Percentiles rank a stretch among this genome's conserved stretches.
Conservation (phyloP, 306 rosid genomes). For the Cyamopsis tetragonoloba region DNA sequence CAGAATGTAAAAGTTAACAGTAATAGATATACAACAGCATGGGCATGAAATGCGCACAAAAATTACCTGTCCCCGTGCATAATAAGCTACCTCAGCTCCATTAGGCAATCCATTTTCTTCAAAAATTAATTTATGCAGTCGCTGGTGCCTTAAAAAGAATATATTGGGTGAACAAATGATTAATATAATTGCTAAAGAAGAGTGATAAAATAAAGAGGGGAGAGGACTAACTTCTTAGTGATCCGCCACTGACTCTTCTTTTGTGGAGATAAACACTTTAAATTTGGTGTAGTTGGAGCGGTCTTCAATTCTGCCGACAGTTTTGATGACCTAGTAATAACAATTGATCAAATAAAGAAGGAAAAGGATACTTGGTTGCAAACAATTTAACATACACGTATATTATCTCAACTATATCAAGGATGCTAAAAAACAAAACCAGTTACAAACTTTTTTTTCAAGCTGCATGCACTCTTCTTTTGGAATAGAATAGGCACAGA, state of each 20-base stretch:
- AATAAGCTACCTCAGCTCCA: slow-evolving; percentile 95
- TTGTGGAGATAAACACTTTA: slow-evolving; percentile 44
- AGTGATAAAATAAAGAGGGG: not conserved
- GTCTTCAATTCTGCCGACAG: slow-evolving; percentile 52
- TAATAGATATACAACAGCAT: slow-evolving; percentile 27
- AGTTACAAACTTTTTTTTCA: slow-evolving; percentile 53
- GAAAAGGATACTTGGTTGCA: not conserved
- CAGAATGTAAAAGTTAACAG: slow-evolving; percentile 26
- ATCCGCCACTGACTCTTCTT: slow-evolving; percentile 76
- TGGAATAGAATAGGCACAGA: slow-evolving; percentile 33
- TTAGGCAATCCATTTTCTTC: slow-evolving; percentile 93
- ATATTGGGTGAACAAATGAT: slow-evolving; percentile 18
- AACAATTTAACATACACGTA: slow-evolving; percentile 17
- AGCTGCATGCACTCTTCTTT: slow-evolving; percentile 49
- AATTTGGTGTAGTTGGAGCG: slow-evolving; percentile 41
- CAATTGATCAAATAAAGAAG: slow-evolving; percentile 18
- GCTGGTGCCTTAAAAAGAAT: slow-evolving; percentile 60
- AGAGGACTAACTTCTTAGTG: slow-evolving; percentile 58
- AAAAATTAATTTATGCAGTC: slow-evolving; percentile 85
- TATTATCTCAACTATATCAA: slow-evolving; percentile 20
- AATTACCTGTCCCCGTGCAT: slow-evolving; percentile 93
- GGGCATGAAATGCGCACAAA: slow-evolving; percentile 19
- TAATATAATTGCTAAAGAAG: slow-evolving; percentile 9
- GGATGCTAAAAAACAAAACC: slow-evolving; percentile 14
- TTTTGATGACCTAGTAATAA: slow-evolving; percentile 57